These are phyloP conservation scores for Aegle marmelos DNA, from an alignment of 345 rosid genomes.

Conservation along the genomic window DNA sequence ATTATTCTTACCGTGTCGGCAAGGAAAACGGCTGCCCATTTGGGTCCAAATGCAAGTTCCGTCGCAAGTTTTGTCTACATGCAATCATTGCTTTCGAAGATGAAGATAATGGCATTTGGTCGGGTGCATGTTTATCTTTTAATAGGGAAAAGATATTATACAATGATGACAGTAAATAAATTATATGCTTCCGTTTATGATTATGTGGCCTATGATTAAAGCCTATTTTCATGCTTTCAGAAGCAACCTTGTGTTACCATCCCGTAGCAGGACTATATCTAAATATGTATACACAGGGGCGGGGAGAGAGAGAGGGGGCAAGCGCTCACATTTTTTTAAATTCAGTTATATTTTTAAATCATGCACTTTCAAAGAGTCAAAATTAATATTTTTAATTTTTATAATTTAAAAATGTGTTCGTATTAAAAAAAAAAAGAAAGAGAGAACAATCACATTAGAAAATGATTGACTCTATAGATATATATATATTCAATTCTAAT, in stretches of 20 bases:
- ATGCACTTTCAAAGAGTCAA: too few relatives aligned
- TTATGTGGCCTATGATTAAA: background rate
- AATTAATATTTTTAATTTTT: too few relatives aligned
- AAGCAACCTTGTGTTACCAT: background rate
- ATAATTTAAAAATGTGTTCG: too few relatives aligned
- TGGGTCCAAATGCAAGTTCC: background rate
- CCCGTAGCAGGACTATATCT: too few relatives aligned
- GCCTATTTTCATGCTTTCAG: background rate
- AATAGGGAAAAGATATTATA: background rate
- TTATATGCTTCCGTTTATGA: background rate
- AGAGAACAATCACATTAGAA: rapidly evolving
- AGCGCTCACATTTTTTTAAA: too few relatives aligned
- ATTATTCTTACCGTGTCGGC: background rate
- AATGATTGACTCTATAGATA: too few relatives aligned
- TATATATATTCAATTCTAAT: too few relatives aligned
- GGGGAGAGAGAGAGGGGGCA: too few relatives aligned
- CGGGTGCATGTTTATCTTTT: background rate
- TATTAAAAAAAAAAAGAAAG: too few relatives aligned
- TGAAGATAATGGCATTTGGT: background rate
- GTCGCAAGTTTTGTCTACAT: background rate
- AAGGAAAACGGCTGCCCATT: background rate
- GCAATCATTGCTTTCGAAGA: background rate
- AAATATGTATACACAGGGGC: rapidly evolving
- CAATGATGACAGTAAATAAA: background rate
- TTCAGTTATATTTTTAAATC: too few relatives aligned